These are phyloP conservation scores for Cicer yamashitae DNA, from an alignment of 306 rosid species.

Conservation along the genomic window DNA sequence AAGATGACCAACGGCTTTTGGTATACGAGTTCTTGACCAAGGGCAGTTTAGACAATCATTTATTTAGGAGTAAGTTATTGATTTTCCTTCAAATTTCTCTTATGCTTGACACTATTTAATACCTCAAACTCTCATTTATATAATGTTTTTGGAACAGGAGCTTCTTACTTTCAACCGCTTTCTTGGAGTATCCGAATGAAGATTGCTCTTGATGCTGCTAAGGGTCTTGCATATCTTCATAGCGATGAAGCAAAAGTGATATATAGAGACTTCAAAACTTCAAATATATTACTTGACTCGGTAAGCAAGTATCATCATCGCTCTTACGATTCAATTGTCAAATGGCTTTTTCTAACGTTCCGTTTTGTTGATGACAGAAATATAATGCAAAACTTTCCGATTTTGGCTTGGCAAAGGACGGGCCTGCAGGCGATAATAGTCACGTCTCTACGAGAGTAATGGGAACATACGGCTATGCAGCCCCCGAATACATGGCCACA, in stretches of 20 bases:
- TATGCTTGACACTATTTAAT: conserved; percentile 12
- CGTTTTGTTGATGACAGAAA: conserved; percentile 54
- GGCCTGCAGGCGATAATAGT: conserved; percentile 84
- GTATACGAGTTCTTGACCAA: conserved; percentile 92
- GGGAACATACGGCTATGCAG: conserved; percentile 99
- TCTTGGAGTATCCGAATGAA: conserved; percentile 86
- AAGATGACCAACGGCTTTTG: conserved; percentile 91
- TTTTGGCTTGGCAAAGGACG: conserved; percentile 97
- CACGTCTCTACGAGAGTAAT: conserved; percentile 95
- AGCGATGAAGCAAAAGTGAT: conserved; percentile 94
- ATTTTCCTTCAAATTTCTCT: conserved; percentile 34
- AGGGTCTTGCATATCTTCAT: conserved; percentile 93
- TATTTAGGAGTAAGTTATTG: conserved; percentile 84
- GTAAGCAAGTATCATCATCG: conserved; percentile 49
- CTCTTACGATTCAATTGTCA: conserved; percentile 32
- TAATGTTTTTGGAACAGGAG: conserved; percentile 61
- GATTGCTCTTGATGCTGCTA: conserved; percentile 91
- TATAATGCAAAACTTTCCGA: conserved; percentile 88
- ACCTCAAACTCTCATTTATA: conserved; percentile 14
- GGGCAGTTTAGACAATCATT: conserved; percentile 92
- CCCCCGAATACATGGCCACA: conserved; percentile 97
- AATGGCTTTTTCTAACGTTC: conserved; percentile 39
- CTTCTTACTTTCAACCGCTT: conserved; percentile 85
- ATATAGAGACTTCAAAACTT: conserved; percentile 84
- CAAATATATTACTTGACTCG: conserved; percentile 83